Evolutionary conservation across 2,329 filamentous ascomycete species (phyloP), one percentile per base, ranked within the genome.

Genomic region (Fusarium tanahbumbuense): DNA sequence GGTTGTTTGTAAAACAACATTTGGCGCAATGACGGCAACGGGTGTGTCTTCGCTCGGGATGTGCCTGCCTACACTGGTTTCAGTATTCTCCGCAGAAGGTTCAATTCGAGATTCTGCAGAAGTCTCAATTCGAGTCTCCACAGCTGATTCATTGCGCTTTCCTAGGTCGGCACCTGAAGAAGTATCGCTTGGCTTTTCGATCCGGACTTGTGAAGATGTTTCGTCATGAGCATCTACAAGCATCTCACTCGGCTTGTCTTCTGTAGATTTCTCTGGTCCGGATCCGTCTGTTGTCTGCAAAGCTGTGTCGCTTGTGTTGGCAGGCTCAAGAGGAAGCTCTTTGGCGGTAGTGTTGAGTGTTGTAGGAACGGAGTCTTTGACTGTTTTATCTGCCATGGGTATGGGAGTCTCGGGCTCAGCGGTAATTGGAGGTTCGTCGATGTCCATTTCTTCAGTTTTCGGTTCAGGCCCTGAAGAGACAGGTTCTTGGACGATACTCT

Each of bases 361-460:
- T 27, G 62, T 60, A 15, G 42, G 20, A 20, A 22, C 22, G 8
- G 34, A 20, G 23, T 64, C 68, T 23, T 49, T 47, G 18, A 27
- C 16, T 18, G 49, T 20, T 27, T 57, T 42, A 42, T 71, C 60
- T n/a, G 62, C 45, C 5, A 42, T 45, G 4, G 63, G 56, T 6
- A 61, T n/a, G 23, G 52, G 46, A 13, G 28, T 47, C 13, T 72
- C 68, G 5, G 66, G 60, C 15, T 52, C 48, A 23, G 15, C 50
- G 12, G 61, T 57, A 18, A 49, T 28, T 16, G 52, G 54, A 25
- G 70, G 67, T 22, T 72, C 67, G 47, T 83, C 81, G 10, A 79
- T 75, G 12, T 84, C 82, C 78, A 82, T 81, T 46, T 83, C 79
- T 59, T 83, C 82, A 2, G 78, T 73, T 64, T 83, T 83, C 4